A percentile compares a stretch with the other conserved stretches of the same genome.
Conservation (phyloP, 169 alveolate species). For the Cryptosporidium muris region DNA sequence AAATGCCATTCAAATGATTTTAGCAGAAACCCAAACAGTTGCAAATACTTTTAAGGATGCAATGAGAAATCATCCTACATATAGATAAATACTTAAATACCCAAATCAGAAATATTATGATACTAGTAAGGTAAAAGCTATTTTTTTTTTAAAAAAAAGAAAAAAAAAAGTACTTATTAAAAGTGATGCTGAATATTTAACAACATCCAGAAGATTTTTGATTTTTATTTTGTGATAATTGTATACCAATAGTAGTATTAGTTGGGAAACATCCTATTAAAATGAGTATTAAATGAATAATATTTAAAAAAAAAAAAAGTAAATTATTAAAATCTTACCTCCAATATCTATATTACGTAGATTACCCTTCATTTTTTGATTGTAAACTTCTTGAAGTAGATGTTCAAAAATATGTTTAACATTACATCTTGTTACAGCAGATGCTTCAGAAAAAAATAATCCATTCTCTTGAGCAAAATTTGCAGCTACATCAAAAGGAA, state of each 20-base stretch:
- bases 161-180: no score
- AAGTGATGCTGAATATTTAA: background rate
- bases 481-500: slow-evolving; percentile 80
- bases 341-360: slow-evolving; percentile 29
- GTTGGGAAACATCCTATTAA: slow-evolving; percentile 48
- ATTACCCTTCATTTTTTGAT: slow-evolving; percentile 70
- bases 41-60: slow-evolving; percentile 57
- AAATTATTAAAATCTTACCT: slow-evolving; percentile 50
- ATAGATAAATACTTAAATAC: slow-evolving; percentile 32
- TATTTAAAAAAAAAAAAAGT: background rate
- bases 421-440: slow-evolving; percentile 94
- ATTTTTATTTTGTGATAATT: slow-evolving; percentile 24
- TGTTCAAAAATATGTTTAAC: slow-evolving; percentile 96
- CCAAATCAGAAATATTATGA: background rate
- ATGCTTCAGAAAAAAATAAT: slow-evolving; percentile 93
- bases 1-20: slow-evolving; percentile 55
- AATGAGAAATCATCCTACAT: slow-evolving; percentile 67
- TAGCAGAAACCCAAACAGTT: slow-evolving; percentile 31
- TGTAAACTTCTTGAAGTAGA: slow-evolving; percentile 87
- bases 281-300: background rate
- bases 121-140: no score
- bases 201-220: slow-evolving; percentile 57
- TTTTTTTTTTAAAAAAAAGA: background rate
- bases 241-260: slow-evolving; percentile 30
- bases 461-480: slow-evolving; percentile 89